phyloP scores from a whole-genome alignment of 2,329 filamentous ascomycete species.

The Fusarium nodosum region DNA sequence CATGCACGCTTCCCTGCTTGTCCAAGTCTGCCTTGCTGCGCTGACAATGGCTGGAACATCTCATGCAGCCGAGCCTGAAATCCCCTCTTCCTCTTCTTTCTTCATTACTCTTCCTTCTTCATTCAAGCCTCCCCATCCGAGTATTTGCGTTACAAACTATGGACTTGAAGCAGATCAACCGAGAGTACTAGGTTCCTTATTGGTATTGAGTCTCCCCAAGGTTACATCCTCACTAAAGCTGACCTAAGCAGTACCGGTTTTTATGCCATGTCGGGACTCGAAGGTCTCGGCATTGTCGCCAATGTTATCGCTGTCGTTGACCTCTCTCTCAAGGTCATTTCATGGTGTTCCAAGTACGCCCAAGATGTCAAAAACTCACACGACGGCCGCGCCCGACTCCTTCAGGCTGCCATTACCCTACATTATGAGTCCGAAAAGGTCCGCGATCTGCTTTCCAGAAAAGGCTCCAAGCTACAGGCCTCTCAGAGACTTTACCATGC shows the following conservation, averaged over 20 bases:
- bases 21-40: neutral
- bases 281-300: constrained; percentile 6
- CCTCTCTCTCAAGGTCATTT: constrained; percentile 1
- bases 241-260: neutral
- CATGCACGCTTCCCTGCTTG: neutral
- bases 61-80: neutral
- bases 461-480: neutral
- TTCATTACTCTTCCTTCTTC: neutral
- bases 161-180: neutral
- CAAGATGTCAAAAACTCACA: constrained; percentile 51
- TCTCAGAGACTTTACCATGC: neutral
- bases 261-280: constrained; percentile 6
- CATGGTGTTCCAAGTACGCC: constrained; percentile 54
- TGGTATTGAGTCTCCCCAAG: neutral
- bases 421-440: neutral
- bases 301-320: constrained; percentile 6
- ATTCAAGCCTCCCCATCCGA: neutral
- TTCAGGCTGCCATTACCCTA: constrained; percentile 30
- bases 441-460: rapidly evolving
- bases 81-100: neutral
- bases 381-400: constrained; percentile 53
- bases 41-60: neutral
- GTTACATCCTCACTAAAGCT: neutral
- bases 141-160: neutral
- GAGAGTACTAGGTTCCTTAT: neutral